phyloP scores from a whole-genome alignment of 148 eudicot species.

The Mesembryanthemum crystallinum region DNA sequence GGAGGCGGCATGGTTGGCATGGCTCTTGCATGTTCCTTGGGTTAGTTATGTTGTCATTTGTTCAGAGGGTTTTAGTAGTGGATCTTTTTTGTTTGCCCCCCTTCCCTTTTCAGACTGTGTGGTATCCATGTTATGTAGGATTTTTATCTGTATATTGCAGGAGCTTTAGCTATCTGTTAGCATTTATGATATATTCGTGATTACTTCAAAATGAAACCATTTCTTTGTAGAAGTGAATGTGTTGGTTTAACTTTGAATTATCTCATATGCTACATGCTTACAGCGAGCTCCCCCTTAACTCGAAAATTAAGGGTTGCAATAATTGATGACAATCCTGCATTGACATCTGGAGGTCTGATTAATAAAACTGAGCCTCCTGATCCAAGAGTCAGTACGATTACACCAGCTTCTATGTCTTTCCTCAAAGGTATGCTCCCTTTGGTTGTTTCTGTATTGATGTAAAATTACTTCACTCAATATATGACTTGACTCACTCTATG shows the following conservation, averaged over 20 bases:
- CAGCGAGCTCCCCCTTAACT: slow-evolving; percentile 80
- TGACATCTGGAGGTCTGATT: slow-evolving; percentile 40
- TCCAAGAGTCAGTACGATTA: slow-evolving; percentile 95
- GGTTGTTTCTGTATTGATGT: neutral
- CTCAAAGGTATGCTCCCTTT: slow-evolving; percentile 59
- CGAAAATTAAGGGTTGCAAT: slow-evolving; percentile 72
- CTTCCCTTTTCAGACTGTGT: neutral
- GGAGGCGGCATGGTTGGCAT: slow-evolving; percentile 99
- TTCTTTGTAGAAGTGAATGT: neutral
- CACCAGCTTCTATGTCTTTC: slow-evolving; percentile 79
- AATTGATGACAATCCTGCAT: slow-evolving; percentile 87
- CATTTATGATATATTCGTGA: neutral
- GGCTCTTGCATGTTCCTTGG: slow-evolving; percentile 91
- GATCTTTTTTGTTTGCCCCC: slow-evolving; percentile 2
- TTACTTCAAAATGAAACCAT: neutral
- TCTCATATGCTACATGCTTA: slow-evolving; percentile 22
- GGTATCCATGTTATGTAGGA: neutral
- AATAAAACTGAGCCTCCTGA: slow-evolving; percentile 78
- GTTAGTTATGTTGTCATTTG: slow-evolving; percentile 32
- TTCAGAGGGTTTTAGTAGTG: neutral
- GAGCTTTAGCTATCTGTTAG: neutral
- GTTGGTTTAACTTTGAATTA: slow-evolving; percentile 1
- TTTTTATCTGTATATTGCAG: neutral
- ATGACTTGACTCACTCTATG: neutral
- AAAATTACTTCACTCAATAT: too few relatives aligned